These are phyloP conservation scores for Sclerotinia glacialis DNA, from an alignment of 2,329 filamentous ascomycete genomes.

Conservation along the genomic window DNA sequence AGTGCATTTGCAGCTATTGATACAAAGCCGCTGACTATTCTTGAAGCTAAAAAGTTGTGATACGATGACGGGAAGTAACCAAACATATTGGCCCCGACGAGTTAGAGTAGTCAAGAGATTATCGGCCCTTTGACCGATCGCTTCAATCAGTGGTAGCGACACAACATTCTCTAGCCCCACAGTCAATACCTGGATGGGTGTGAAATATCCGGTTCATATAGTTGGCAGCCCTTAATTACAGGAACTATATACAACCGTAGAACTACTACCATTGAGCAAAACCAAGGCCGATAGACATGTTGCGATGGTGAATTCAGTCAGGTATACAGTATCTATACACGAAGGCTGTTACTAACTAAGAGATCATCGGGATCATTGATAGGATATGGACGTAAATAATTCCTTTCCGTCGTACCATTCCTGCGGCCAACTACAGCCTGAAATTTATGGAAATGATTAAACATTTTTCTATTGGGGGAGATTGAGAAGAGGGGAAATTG, in stretches of 20 bases:
- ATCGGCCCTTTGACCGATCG: constrained; percentile 42
- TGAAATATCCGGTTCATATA: no score
- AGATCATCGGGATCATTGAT: constrained; percentile 26
- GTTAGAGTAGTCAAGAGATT: constrained; percentile 38
- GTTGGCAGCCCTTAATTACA: no score
- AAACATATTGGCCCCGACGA: constrained; percentile 43
- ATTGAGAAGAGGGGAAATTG: neutral
- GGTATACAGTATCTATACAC: neutral
- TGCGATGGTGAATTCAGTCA: constrained; percentile 42
- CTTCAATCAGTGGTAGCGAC: constrained; percentile 39
- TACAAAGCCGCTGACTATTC: constrained; percentile 36
- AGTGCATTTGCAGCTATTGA: constrained; percentile 41
- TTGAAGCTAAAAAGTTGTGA: constrained; percentile 32
- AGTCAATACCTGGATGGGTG: no score
- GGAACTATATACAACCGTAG: no score
- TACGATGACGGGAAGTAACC: constrained; percentile 31
- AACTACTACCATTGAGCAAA: no score
- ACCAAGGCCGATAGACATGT: constrained; percentile 37
- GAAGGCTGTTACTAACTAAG: constrained; percentile 17
- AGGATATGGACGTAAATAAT: constrained; percentile 20
- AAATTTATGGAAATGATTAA: neutral
- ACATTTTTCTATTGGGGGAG: no score
- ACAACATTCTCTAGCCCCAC: constrained; percentile 35
- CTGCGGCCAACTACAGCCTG: neutral
- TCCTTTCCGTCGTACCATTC: neutral